These are phyloP conservation scores for Cudoniella acicularis DNA, from an alignment of 495 filamentous ascomycete genomes.

Conservation along the genomic window DNA sequence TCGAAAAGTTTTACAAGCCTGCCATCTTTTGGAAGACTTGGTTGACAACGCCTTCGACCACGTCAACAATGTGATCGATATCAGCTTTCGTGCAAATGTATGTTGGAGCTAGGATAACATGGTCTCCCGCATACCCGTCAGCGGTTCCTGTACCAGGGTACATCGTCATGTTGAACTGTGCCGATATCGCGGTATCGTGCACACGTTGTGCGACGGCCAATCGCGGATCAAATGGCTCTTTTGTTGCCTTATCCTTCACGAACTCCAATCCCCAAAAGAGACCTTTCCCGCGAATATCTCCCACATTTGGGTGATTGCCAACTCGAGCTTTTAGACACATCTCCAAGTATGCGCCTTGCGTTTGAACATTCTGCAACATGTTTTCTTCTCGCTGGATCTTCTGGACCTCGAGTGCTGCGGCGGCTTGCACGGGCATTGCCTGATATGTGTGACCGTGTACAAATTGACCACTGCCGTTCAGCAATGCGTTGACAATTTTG, in stretches of 20 bases:
- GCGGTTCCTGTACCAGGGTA: constrained; percentile 68
- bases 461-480: constrained; percentile 52
- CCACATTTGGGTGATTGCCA: constrained; percentile 50
- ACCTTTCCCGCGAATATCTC: constrained; percentile 60
- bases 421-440: constrained; percentile 56
- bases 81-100: constrained; percentile 64
- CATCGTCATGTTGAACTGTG: constrained; percentile 57
- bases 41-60: constrained; percentile 30
- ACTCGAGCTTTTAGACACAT: constrained; percentile 41
- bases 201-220: constrained; percentile 43
- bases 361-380: constrained; percentile 48
- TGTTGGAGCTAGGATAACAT: constrained; percentile 70
- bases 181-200: constrained; percentile 46
- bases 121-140: constrained; percentile 68
- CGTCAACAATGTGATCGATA: constrained; percentile 55
- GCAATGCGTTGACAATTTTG: constrained; percentile 49
- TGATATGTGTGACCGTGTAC: constrained; percentile 61
- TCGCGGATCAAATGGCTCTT: constrained; percentile 42
- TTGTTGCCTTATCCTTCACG: constrained; percentile 45
- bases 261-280: constrained; percentile 63
- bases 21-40: constrained; percentile 21
- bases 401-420: constrained; percentile 58
- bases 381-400: constrained; percentile 51
- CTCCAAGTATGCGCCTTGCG: constrained; percentile 48
- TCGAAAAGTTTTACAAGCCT: neutral